These are phyloP conservation scores for Trametes punicea DNA, from an alignment of 768 basidiomycete species.

Conservation along the genomic window DNA sequence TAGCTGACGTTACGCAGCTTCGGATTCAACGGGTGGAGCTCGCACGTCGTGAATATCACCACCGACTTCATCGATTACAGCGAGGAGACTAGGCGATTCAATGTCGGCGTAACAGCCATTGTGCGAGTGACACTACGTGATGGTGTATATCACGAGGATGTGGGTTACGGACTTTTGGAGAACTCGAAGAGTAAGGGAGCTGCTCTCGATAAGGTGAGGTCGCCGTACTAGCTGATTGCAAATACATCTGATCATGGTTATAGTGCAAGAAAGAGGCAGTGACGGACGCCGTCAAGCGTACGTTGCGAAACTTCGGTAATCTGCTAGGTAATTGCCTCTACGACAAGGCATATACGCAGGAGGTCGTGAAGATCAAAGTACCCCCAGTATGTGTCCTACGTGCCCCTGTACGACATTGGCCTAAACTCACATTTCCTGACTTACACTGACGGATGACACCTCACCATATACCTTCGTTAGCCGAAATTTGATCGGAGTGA, in stretches of 20 bases:
- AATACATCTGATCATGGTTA: too few species aligned
- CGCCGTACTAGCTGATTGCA: not conserved
- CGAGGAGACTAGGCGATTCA: conserved; percentile 62
- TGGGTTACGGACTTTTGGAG: conserved; percentile 86
- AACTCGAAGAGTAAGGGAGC: conserved; percentile 82
- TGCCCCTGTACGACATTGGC: not conserved
- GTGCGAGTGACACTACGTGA: conserved; percentile 85
- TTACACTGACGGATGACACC: not conserved
- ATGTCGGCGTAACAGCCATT: conserved; percentile 78
- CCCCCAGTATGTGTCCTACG: conserved; percentile 57
- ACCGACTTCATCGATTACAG: conserved; percentile 78
- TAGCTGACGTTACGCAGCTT: too few species aligned
- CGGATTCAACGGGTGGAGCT: conserved; percentile 96
- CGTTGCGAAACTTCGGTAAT: conserved; percentile 90
- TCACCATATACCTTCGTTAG: conserved; percentile 33
- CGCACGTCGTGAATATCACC: conserved; percentile 67
- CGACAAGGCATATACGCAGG: conserved; percentile 84
- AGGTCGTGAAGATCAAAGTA: conserved; percentile 85
- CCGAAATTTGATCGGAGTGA: conserved; percentile 65
- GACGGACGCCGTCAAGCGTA: conserved; percentile 90
- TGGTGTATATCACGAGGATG: conserved; percentile 89
- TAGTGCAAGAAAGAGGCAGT: conserved; percentile 99
- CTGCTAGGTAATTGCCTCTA: conserved; percentile 96
- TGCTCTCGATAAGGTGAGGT: conserved; percentile 85
- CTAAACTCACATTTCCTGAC: not conserved